phyloP scores from a whole-genome alignment of 1,284 basidiomycete species.

The Cutaneotrichosporon dermatis region DNA sequence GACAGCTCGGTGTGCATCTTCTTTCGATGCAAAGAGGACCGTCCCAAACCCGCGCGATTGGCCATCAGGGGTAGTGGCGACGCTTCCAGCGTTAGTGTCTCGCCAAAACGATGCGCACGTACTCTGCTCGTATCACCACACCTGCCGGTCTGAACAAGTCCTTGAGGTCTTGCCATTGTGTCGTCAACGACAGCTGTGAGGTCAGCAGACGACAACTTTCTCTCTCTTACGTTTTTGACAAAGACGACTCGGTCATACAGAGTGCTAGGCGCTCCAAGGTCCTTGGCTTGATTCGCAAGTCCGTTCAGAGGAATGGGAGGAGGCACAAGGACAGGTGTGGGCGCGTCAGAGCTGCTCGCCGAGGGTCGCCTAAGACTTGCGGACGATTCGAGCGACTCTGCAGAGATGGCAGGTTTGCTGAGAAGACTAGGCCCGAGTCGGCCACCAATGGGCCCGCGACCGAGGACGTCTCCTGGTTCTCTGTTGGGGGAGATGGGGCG shows the following conservation, averaged over 20 bases:
- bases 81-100: conserved; percentile 40
- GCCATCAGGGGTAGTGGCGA: conserved; percentile 78
- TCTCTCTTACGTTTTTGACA: conserved; percentile 55
- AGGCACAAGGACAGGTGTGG: conserved; percentile 3
- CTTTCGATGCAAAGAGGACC: conserved; percentile 74
- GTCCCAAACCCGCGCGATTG: conserved; percentile 83
- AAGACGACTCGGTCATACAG: conserved; percentile 59
- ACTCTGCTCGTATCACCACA: conserved; percentile 77
- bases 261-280: conserved; percentile 37
- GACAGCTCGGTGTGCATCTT: conserved; percentile 81
- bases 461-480: background rate
- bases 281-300: conserved; percentile 33
- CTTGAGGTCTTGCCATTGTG: conserved; percentile 97
- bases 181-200: conserved; percentile 81
- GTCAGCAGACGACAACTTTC: background rate
- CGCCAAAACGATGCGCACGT: conserved; percentile 7
- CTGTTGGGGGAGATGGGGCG: conserved; percentile 1
- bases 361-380: background rate
- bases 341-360: background rate
- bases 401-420: conserved; percentile 1
- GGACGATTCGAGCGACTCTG: background rate
- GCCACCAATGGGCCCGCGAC: background rate
- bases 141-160: conserved; percentile 85
- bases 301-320: conserved; percentile 30
- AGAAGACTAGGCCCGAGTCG: background rate